phyloP scores from a whole-genome alignment of 768 basidiomycete species.

The Podaxis pistillaris region DNA sequence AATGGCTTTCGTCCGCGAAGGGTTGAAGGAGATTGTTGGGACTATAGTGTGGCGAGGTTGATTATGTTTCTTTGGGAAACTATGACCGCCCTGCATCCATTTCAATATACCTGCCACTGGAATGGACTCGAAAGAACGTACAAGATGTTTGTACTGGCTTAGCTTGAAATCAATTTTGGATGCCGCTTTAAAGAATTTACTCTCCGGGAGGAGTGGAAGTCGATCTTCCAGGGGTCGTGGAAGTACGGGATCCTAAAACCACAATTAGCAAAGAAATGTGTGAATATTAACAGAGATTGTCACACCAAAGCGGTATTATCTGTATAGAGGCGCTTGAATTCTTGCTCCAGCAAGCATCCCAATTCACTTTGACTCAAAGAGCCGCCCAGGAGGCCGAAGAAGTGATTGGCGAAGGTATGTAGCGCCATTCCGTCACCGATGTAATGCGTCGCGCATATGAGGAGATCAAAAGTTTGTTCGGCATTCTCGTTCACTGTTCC shows the following conservation, averaged over 20 bases:
- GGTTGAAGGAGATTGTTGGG: constrained; percentile 61
- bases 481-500: constrained; percentile 12
- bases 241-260: constrained; percentile 13
- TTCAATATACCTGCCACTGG: neutral
- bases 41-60: constrained; percentile 60
- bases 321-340: constrained; percentile 27
- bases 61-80: constrained; percentile 53
- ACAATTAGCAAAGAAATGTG: neutral
- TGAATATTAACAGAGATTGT: neutral
- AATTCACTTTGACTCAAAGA: constrained; percentile 27
- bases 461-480: constrained; percentile 49
- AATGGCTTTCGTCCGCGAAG: constrained; percentile 56
- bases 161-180: constrained; percentile 55
- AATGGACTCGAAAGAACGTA: constrained; percentile 24
- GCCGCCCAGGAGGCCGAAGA: constrained; percentile 57
- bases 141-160: constrained; percentile 56
- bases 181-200: constrained; percentile 43
- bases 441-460: constrained; percentile 79
- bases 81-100: constrained; percentile 63
- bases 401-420: constrained; percentile 78
- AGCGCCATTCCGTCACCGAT: constrained; percentile 87
- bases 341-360: constrained; percentile 28
- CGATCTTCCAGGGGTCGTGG: constrained; percentile 50
- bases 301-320: neutral
- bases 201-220: constrained; percentile 32